Evolutionary conservation across 257 asterid species (phyloP).

Genomic region (Solanum stenotomum): DNA sequence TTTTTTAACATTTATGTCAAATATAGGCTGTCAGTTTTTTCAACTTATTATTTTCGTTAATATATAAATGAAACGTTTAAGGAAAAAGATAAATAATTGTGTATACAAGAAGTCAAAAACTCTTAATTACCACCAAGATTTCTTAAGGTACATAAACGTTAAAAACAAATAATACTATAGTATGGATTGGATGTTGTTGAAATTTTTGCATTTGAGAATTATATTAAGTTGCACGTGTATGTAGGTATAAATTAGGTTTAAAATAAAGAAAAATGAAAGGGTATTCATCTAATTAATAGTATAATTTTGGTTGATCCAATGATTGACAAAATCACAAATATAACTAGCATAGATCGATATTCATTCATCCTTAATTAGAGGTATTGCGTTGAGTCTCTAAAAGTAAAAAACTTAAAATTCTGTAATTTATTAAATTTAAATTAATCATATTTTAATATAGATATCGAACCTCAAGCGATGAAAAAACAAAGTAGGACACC

Average conservation of each 20-base stretch:
- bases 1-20: neutral
- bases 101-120: too few relatives aligned
- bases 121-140: too few relatives aligned
- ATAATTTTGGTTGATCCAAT: neutral
- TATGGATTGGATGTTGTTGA: neutral
- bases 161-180: neutral
- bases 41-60: neutral
- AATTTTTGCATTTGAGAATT: neutral
- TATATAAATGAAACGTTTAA: too few relatives aligned
- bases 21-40: neutral
- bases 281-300: neutral
- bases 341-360: neutral
- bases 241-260: neutral
- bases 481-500: neutral
- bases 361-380: neutral
- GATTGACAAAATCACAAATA: neutral
- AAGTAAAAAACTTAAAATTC: too few relatives aligned
- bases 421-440: too few relatives aligned
- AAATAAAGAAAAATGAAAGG: neutral
- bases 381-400: fast-evolving
- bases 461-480: too few relatives aligned
- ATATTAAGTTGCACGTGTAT: neutral
- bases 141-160: too few relatives aligned
- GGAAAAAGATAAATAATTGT: neutral
- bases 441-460: too few relatives aligned